Evolutionary conservation across 2,329 filamentous ascomycete genomes (phyloP).

Genomic region (Piedraia hortae): DNA sequence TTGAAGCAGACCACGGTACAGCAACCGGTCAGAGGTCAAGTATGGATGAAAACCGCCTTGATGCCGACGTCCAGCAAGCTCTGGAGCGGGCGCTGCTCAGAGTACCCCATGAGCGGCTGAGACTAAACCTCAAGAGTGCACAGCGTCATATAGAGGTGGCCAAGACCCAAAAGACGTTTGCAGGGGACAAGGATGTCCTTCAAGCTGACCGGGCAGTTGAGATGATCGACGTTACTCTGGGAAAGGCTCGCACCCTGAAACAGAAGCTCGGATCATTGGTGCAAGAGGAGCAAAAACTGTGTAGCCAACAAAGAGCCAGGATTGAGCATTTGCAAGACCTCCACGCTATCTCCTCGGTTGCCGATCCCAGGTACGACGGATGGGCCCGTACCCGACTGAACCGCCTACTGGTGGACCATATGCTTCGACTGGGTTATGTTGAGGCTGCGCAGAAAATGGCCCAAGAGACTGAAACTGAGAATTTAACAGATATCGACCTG

Average conservation of each 20-base stretch:
- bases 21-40: too few species aligned
- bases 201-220: slow-evolving; percentile 42
- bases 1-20: too few species aligned
- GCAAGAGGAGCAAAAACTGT: slow-evolving; percentile 52
- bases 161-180: slow-evolving; percentile 30
- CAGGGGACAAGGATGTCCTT: slow-evolving; percentile 24
- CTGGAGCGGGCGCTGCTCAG: slow-evolving; percentile 84
- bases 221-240: slow-evolving; percentile 61
- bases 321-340: slow-evolving; percentile 59
- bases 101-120: slow-evolving; percentile 71
- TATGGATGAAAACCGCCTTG: too few species aligned
- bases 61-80: slow-evolving; percentile 33
- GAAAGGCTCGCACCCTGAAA: slow-evolving; percentile 62
- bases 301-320: slow-evolving; percentile 47
- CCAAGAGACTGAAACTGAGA: slow-evolving; percentile 43
- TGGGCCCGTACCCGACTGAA: slow-evolving; percentile 68
- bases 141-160: slow-evolving; percentile 52
- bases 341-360: slow-evolving; percentile 43
- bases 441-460: slow-evolving; percentile 52
- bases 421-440: slow-evolving; percentile 58
- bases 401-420: slow-evolving; percentile 70
- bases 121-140: slow-evolving; percentile 77
- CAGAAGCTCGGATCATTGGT: slow-evolving; percentile 55
- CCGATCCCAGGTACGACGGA: slow-evolving; percentile 77
- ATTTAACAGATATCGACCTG: slow-evolving; percentile 67